phyloP scores from a whole-genome alignment of 345 rosid species.

The Populus deltoides region DNA sequence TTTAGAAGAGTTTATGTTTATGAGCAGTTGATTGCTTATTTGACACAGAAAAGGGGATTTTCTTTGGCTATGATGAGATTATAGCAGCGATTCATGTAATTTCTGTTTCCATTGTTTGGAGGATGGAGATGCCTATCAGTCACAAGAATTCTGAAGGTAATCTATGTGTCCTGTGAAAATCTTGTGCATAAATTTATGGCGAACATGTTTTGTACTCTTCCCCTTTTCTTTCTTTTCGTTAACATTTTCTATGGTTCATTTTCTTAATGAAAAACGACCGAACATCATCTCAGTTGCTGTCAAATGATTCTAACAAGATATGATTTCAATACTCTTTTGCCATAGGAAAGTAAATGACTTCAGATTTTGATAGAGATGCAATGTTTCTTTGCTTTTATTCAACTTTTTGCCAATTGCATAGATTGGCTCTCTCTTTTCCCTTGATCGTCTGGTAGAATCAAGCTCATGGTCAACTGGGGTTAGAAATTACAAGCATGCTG shows the following conservation, averaged over 20 bases:
- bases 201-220: neutral
- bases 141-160: slow-evolving; percentile 52
- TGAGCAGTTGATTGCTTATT: neutral
- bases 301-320: neutral
- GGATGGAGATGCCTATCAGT: slow-evolving; percentile 52
- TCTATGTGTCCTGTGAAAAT: neutral
- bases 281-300: too few species aligned
- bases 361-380: too few species aligned
- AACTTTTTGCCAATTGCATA: neutral
- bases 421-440: neutral
- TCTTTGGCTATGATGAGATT: slow-evolving; percentile 20
- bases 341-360: neutral
- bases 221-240: neutral
- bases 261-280: neutral
- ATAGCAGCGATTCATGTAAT: slow-evolving; percentile 23
- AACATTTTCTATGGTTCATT: neutral
- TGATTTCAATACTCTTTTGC: neutral
- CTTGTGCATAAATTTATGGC: neutral
- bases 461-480: neutral
- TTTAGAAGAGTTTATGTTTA: neutral
- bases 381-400: neutral
- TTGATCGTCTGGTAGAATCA: neutral
- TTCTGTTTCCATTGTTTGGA: slow-evolving; percentile 12
- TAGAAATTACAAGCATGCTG: neutral
- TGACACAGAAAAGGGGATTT: slow-evolving; percentile 22